A percentile compares a stretch with the other conserved stretches of the same genome.
Evolutionary conservation across 768 basidiomycete species (phyloP).

Genomic region (Hericium rajendrae): DNA sequence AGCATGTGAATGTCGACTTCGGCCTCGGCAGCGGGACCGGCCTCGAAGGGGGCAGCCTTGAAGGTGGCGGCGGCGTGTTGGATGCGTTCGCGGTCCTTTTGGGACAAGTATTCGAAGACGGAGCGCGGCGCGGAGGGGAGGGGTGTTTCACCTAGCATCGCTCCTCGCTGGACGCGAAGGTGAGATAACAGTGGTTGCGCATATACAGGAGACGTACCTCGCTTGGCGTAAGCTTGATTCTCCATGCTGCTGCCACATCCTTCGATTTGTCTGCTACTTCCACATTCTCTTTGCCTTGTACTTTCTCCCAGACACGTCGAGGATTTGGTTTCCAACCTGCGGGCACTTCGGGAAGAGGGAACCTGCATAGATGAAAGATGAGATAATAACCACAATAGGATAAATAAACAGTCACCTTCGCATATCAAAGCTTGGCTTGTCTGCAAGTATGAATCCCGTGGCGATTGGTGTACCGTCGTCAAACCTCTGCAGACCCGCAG

Average conservation of each 20-base stretch:
- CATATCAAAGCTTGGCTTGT: slow-evolving; percentile 60
- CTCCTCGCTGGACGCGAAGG: slow-evolving; percentile 51
- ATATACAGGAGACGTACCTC: not conserved
- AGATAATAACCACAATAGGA: slow-evolving; percentile 10
- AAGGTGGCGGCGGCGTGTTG: slow-evolving; percentile 38
- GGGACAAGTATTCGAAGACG: slow-evolving; percentile 90
- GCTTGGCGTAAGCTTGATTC: slow-evolving; percentile 7
- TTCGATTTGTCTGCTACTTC: slow-evolving; percentile 38
- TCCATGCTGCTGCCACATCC: slow-evolving; percentile 33
- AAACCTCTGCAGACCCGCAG: slow-evolving; percentile 36
- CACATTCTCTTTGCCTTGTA: slow-evolving; percentile 27
- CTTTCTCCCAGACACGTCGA: slow-evolving; percentile 55
- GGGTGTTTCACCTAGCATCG: slow-evolving; percentile 73
- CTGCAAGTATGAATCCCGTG: slow-evolving; percentile 65
- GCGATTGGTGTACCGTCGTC: slow-evolving; percentile 68
- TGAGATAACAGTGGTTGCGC: not conserved
- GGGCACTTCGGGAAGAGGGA: slow-evolving; percentile 75
- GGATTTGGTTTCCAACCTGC: slow-evolving; percentile 83
- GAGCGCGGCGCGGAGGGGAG: slow-evolving; percentile 64
- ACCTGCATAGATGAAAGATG: slow-evolving; percentile 39
- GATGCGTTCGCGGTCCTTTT: slow-evolving; percentile 84
- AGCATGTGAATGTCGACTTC: slow-evolving; percentile 20
- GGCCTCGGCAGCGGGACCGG: slow-evolving; percentile 16
- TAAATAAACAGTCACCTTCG: slow-evolving; percentile 40
- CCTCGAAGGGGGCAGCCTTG: slow-evolving; percentile 17